Evolutionary conservation across 1,284 basidiomycete species (phyloP).

Genomic region (Fistulinella cinereoalba): DNA sequence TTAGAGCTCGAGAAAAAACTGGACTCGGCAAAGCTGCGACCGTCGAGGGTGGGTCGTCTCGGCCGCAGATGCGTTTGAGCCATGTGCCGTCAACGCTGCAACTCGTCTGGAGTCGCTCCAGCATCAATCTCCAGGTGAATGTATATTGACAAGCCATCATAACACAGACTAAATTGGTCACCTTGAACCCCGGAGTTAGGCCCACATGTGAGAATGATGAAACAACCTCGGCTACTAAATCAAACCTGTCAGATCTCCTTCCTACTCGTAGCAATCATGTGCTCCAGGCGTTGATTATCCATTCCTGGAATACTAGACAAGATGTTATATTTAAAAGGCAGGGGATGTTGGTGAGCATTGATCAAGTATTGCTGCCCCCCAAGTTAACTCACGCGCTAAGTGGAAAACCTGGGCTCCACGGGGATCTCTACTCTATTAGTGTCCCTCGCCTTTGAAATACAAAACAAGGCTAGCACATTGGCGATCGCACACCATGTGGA

Average conservation of each 20-base stretch:
- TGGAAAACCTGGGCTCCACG: not conserved
- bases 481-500: not conserved
- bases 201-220: not conserved
- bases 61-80: not conserved
- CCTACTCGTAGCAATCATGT: not conserved
- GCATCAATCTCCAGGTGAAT: not conserved
- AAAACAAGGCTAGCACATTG: not conserved
- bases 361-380: not conserved
- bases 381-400: not conserved
- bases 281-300: not conserved
- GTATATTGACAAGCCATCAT: not conserved
- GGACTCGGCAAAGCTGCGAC: not conserved
- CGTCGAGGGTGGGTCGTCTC: not conserved
- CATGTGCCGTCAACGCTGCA: not conserved
- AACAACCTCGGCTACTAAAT: not conserved
- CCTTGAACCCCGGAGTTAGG: not conserved
- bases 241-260: not conserved
- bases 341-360: not conserved
- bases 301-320: not conserved
- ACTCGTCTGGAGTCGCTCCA: not conserved
- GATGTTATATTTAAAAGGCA: not conserved
- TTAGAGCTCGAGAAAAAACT: not conserved
- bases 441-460: not conserved
- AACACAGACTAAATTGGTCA: not conserved
- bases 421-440: not conserved